phyloP scores from a whole-genome alignment of 768 basidiomycete species.

The Termitomyces titanicus region DNA sequence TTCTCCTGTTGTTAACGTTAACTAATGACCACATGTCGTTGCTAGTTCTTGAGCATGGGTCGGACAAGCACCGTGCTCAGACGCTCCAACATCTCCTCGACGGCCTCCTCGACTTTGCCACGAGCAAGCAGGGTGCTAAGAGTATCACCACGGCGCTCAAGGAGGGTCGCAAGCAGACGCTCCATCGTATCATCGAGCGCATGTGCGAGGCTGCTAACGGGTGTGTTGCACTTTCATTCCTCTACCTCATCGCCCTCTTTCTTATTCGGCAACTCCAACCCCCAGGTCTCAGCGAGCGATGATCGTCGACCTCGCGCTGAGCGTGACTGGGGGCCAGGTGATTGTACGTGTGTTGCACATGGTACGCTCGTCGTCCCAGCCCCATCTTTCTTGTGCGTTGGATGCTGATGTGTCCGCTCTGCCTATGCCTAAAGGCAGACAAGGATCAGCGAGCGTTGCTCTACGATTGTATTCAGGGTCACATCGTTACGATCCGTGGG shows the following conservation, averaged over 20 bases:
- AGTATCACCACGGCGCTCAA: constrained; percentile 84
- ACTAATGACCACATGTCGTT: not conserved
- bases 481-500: constrained; percentile 86
- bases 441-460: constrained; percentile 80
- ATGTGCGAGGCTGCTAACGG: constrained; percentile 87
- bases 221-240: constrained; percentile 31
- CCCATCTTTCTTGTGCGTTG: not conserved
- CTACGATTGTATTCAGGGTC: constrained; percentile 83
- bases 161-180: constrained; percentile 74
- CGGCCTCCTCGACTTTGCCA: constrained; percentile 76
- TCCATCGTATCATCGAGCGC: constrained; percentile 69
- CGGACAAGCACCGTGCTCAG: constrained; percentile 66
- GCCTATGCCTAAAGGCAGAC: constrained; percentile 52
- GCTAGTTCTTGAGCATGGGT: constrained; percentile 55
- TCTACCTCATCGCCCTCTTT: not conserved
- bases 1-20: not conserved
- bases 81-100: constrained; percentile 72
- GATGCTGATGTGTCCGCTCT: not conserved
- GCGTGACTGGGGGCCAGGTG: constrained; percentile 80
- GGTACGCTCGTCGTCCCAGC: constrained; percentile 35
- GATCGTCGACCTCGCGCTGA: constrained; percentile 83
- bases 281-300: constrained; percentile 64
- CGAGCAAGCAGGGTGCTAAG: constrained; percentile 84
- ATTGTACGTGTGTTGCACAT: constrained; percentile 80
- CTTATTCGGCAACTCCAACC: not conserved